Evolutionary conservation across 2,329 filamentous ascomycete genomes (phyloP), one percentile per base, ranked within the genome.

Genomic region (Conoideocrella luteorostrata): DNA sequence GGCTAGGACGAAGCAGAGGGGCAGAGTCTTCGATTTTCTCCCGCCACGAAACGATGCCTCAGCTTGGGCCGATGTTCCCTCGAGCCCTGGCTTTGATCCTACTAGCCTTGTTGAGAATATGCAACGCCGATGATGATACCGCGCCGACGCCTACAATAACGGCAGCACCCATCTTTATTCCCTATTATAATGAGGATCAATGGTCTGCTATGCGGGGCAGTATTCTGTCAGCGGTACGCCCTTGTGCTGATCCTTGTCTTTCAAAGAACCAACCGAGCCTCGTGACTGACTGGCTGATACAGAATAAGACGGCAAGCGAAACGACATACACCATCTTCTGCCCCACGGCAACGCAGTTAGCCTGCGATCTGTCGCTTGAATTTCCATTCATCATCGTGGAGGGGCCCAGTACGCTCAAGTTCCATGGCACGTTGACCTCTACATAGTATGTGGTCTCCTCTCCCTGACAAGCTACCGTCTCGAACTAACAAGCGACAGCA

Each of bases 251-350:
- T 41, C 7, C 12, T 20, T 32, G 15, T 17, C 37, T 36, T 39
- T 26, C 4, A 5, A 26, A 20, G n/a, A 12, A n/a, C 21, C 34
- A 22, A 41, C 4, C 10, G 6, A n/a, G n/a, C n/a, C n/a, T n/a
- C n/a, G n/a, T n/a, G 6, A 12, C 17, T 32, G n/a, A 37, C 34
- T 39, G 15, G 37, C 20, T 15, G 7, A 30, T 26, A 34, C 49
- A 71, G 68, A 58, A 72, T 45, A 49, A 55, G 13, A 44, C 56
- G 9, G 57, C 55, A 5, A 54, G 50, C 44, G 51, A 64, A 46
- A 74, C 71, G 13, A 67, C 68, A 20, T 74, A 71, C 48, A 73
- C 70, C 45, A 67, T 74, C 32, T 74, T 74, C 52, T 74, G 71
- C 47, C 64, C 65, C 9, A 61, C 67, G 23, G 55, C 66, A 43